phyloP scores from a whole-genome alignment of 2,329 filamentous ascomycete species.

The Neonectria hederae region DNA sequence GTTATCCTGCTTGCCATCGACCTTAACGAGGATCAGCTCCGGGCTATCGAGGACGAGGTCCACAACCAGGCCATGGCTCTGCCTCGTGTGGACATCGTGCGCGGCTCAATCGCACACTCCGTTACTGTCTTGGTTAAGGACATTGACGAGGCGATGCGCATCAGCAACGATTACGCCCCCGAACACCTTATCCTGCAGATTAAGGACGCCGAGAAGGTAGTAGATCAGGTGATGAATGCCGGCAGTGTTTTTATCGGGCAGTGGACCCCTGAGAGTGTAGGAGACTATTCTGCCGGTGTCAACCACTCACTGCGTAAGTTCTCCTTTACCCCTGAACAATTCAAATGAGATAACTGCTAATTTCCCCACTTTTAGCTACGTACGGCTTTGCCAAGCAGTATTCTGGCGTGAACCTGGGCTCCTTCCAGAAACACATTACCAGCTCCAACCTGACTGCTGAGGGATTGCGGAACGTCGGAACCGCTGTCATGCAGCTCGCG shows the following conservation, averaged over 20 bases:
- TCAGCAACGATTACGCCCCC: constrained; percentile 94
- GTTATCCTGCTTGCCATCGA: constrained; percentile 90
- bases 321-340: neutral
- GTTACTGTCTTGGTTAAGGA: constrained; percentile 82
- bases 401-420: constrained; percentile 94
- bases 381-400: constrained; percentile 99
- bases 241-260: constrained; percentile 95
- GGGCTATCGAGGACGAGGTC: constrained; percentile 90
- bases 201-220: constrained; percentile 75
- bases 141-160: constrained; percentile 76
- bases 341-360: constrained; percentile 26
- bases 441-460: constrained; percentile 88
- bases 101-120: constrained; percentile 89
- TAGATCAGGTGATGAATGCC: constrained; percentile 87
- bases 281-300: constrained; percentile 97
- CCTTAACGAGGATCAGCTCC: constrained; percentile 75
- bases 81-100: constrained; percentile 91
- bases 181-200: constrained; percentile 96
- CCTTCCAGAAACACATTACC: constrained; percentile 98
- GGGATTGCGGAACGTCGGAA: constrained; percentile 85
- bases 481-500: constrained; percentile 93
- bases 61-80: constrained; percentile 87
- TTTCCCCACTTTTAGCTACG: constrained; percentile 74
- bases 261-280: constrained; percentile 98
- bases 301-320: constrained; percentile 96